Conservation (phyloP, 768 basidiomycete genomes). For the Polyporus arcularius region DNA sequence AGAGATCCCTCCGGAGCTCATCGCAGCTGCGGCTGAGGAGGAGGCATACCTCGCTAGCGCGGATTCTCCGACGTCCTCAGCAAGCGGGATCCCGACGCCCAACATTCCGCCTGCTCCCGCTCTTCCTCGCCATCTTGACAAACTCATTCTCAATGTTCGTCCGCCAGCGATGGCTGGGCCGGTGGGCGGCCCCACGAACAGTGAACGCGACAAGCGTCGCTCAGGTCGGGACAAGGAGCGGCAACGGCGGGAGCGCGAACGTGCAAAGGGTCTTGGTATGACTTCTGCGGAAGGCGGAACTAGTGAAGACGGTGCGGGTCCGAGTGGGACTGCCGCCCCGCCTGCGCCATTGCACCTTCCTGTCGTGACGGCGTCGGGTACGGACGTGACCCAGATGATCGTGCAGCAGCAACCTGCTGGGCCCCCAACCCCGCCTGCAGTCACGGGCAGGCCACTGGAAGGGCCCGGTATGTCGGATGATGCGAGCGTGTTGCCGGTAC, state of each 20-base stretch:
- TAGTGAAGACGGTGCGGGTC: slow-evolving; percentile 7
- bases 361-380: slow-evolving; percentile 34
- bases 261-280: slow-evolving; percentile 27
- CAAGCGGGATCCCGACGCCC: slow-evolving; percentile 57
- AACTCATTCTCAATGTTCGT: slow-evolving; percentile 80
- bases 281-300: slow-evolving; percentile 15
- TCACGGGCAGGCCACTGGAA: slow-evolving; percentile 15
- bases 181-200: slow-evolving; percentile 12
- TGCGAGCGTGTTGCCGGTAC: slow-evolving; percentile 87
- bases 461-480: slow-evolving; percentile 70
- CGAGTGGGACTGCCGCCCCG: slow-evolving; percentile 12
- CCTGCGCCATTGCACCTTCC: slow-evolving; percentile 27
- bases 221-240: slow-evolving; percentile 12
- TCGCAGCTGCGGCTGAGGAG: slow-evolving; percentile 81
- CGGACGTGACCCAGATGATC: slow-evolving; percentile 27
- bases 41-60: slow-evolving; percentile 66
- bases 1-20: slow-evolving; percentile 74
- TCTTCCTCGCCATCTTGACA: slow-evolving; percentile 90
- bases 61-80: slow-evolving; percentile 22
- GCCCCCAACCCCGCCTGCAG: slow-evolving; percentile 21
- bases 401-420: slow-evolving; percentile 19
- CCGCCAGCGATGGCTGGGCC: slow-evolving; percentile 34
- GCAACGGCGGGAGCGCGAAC: slow-evolving; percentile 14
- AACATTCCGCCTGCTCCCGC: slow-evolving; percentile 86
- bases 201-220: slow-evolving; percentile 20